A percentile compares a stretch with the other conserved stretches of the same genome.
Evolutionary conservation across 2,329 filamentous ascomycete species (phyloP).

Genomic region (Phyllosticta citribraziliensis): DNA sequence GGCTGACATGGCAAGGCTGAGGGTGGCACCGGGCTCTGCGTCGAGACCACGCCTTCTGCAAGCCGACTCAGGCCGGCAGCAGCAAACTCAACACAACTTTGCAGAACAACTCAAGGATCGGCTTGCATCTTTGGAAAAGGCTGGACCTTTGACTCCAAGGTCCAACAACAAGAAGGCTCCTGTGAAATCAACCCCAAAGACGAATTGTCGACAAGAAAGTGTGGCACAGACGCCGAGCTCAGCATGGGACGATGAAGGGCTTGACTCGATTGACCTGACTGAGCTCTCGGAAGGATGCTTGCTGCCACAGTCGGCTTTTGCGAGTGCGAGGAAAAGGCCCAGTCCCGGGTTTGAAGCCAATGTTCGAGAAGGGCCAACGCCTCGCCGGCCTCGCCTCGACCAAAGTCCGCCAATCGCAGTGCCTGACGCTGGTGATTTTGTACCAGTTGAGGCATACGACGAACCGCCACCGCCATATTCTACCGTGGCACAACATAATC

Average conservation of each 20-base stretch:
- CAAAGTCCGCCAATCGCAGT: background rate
- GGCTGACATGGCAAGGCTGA: constrained; percentile 34
- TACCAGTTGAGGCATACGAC: constrained; percentile 3
- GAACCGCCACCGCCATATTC: constrained; percentile 34
- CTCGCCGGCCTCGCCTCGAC: background rate
- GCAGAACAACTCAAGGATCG: background rate
- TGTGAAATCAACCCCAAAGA: background rate
- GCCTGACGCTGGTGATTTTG: constrained; percentile 10
- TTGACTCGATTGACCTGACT: constrained; percentile 29
- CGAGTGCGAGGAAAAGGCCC: background rate
- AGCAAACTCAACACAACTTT: background rate
- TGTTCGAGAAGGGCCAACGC: constrained; percentile 3
- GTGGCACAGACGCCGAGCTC: background rate
- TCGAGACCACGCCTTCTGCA: constrained; percentile 28
- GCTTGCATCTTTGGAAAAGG: background rate
- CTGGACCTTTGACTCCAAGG: constrained; percentile 3
- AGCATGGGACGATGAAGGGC: background rate
- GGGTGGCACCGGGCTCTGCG: constrained; percentile 33
- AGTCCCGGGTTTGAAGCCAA: constrained; percentile 20
- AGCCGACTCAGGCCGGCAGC: background rate
- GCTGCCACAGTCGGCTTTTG: background rate
- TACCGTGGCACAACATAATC: constrained; percentile 25
- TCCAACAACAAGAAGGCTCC: background rate
- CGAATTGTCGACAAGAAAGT: background rate
- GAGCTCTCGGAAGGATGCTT: constrained; percentile 17